Base-by-base conservation (phyloP, 2,329 filamentous ascomycete species). In the Verticillium nonalfalfae region DNA sequence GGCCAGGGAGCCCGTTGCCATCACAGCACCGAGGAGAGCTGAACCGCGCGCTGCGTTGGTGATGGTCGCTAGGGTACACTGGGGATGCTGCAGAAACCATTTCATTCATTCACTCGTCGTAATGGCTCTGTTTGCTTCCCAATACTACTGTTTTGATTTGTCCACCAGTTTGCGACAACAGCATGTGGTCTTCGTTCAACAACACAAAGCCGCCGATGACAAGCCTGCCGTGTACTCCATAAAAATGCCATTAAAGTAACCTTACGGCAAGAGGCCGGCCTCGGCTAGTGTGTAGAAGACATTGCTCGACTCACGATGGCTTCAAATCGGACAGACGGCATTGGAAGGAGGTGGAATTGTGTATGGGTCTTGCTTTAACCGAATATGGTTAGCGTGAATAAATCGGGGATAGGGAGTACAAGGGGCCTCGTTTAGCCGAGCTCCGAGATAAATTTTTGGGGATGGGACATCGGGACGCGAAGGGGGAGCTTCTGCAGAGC, bases 391-490 rank as follows among this genome's bases (percentile, higher is more conserved):
- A 76, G 73, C 68, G 64, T 60, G 15, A 38, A 64, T 57, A 52
- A 63, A 66, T 38, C 68, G 66, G 70, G 66, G 66, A 59, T 56
- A 50, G 57, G 54, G 40, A 61, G 60, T 59, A 61, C 57, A 62
- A 71, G 68, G 67, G 68, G 67, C 70, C 71, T 73, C 70, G 71
- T 76, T 77, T 77, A 75, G 68, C 75, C 75, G 75, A 75, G 62
- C 68, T 71, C 73, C 70, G 72, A 70, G 68, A 73, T 74, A 74
- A 76, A 74, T 77, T 78, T 74, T 78, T 76, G 70, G 71, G 71
- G 68, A 66, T 57, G 62, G 65, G 62, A 59, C 60, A 59, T 59
- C 57, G 52, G 55, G 57, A 59, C 31, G 54, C n/a, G 45, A 52
- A 52, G 45, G 60, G 60, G 56, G 59, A 62, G 60, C 59, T 60